Evolutionary conservation across 495 filamentous ascomycete genomes (phyloP), one percentile per base, ranked within the genome.

Genomic region (Durotheca rogersii): DNA sequence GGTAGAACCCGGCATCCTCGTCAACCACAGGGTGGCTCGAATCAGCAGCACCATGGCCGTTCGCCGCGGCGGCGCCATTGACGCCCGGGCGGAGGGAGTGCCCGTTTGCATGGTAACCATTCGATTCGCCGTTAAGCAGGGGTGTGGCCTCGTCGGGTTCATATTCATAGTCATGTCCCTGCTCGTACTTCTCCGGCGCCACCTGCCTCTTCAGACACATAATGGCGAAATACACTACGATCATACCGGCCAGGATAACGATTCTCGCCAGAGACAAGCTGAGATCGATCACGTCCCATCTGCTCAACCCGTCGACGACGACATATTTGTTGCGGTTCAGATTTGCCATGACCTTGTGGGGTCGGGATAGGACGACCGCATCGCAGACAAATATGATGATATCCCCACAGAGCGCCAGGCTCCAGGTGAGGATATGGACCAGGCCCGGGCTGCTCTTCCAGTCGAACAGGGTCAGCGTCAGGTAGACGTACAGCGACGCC

Each of bases 381-480:
- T 84, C 85, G 25, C 79, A 75, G 43, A 78, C 77, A 46, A 91
- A 68, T 34, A 94, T 82, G 35, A 83, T 67, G 16, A 84, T 47
- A 66, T 96, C 90, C 44, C 87, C 72, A 14, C 82, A 66, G 19
- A 84, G 59, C 16, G 82, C 84, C 32, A 89, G 62, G 23, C 73
- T 62, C 90, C 90, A 96, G 42, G 85, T 82, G 12, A 83, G 68
- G 33, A 88, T 77, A 63, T 94, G 88, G 18, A 84, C 81, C 14
- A 79, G 64, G 20, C 78, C 88, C 3, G 90, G 90, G 16, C 87
- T 83, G 4, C 85, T 81, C 45, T 79, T 78, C 40, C 85, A 85
- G 64, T 95, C 90, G 55, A 95, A 71, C 39, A 95, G 72, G 16
- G 89, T 86, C 58, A 96, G 82, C 35, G 92, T 78, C 32, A 81